Conservation (phyloP, 148 eudicot species). For the Amaranthus hypochondriacus region DNA sequence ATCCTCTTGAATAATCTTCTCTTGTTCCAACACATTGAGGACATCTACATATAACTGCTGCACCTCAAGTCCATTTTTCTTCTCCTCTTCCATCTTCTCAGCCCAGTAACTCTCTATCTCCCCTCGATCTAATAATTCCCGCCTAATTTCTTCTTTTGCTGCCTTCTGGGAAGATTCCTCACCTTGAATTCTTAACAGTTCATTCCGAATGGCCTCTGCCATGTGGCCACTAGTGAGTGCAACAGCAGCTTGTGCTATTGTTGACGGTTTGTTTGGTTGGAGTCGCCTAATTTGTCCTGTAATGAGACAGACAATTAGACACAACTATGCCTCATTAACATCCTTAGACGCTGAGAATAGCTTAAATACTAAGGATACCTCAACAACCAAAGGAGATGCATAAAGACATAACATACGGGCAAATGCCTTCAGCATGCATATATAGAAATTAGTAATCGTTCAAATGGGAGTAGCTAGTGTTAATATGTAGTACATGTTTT, state of each 20-base stretch:
- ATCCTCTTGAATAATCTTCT: constrained; percentile 45
- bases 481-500: not conserved
- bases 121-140: constrained; percentile 68
- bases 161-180: constrained; percentile 46
- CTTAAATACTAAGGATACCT: not conserved
- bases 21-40: constrained; percentile 47
- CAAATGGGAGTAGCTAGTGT: not conserved
- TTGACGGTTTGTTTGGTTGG: constrained; percentile 82
- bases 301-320: constrained; percentile 13
- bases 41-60: constrained; percentile 41
- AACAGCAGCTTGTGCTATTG: constrained; percentile 88
- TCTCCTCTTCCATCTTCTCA: constrained; percentile 55
- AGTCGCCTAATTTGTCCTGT: constrained; percentile 79
- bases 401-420: not conserved
- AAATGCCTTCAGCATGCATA: not conserved
- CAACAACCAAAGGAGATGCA: not conserved
- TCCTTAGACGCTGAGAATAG: not conserved
- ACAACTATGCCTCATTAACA: not conserved
- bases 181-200: constrained; percentile 54
- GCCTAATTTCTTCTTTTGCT: constrained; percentile 54
- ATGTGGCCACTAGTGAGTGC: constrained; percentile 80
- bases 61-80: constrained; percentile 34
- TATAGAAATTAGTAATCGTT: not conserved
- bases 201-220: constrained; percentile 48
- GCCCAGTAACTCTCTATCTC: constrained; percentile 65